These are phyloP conservation scores for Trichophyton schoenleinii DNA, from an alignment of 2,329 filamentous ascomycete species.

Conservation along the genomic window DNA sequence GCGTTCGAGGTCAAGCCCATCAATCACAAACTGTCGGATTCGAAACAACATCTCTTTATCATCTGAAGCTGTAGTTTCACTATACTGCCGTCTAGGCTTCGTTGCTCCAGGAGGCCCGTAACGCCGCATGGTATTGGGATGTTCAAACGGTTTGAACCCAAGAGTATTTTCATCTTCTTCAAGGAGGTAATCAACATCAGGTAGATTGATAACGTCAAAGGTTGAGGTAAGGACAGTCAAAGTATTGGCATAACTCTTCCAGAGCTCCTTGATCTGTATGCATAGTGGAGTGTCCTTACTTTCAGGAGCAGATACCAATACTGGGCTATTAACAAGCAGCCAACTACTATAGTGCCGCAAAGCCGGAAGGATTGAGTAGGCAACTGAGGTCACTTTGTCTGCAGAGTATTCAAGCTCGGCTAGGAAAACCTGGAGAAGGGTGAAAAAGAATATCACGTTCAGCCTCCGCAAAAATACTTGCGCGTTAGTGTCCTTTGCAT, in stretches of 20 bases:
- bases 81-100: conserved; percentile 42
- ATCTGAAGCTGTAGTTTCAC: conserved; percentile 41
- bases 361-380: conserved; percentile 50
- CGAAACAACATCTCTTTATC: conserved; percentile 56
- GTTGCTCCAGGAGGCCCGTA: conserved; percentile 35
- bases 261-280: conserved; percentile 48
- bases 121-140: conserved; percentile 37
- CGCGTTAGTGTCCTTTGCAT: conserved; percentile 41
- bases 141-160: conserved; percentile 50
- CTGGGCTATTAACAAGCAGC: conserved; percentile 45
- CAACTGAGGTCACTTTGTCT: conserved; percentile 43
- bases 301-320: conserved; percentile 38
- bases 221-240: conserved; percentile 47
- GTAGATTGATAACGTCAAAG: conserved; percentile 46
- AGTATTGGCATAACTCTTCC: conserved; percentile 52
- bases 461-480: conserved; percentile 56
- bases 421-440: conserved; percentile 56
- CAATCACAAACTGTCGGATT: conserved; percentile 49
- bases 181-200: conserved; percentile 49
- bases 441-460: conserved; percentile 65
- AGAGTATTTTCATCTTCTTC: conserved; percentile 56
- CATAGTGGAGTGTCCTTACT: conserved; percentile 42
- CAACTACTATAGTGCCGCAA: conserved; percentile 58
- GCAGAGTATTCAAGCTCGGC: conserved; percentile 53
- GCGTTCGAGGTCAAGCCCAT: conserved; percentile 47